Conservation (phyloP, 768 basidiomycete genomes). For the Xanthoconium purpureum region DNA sequence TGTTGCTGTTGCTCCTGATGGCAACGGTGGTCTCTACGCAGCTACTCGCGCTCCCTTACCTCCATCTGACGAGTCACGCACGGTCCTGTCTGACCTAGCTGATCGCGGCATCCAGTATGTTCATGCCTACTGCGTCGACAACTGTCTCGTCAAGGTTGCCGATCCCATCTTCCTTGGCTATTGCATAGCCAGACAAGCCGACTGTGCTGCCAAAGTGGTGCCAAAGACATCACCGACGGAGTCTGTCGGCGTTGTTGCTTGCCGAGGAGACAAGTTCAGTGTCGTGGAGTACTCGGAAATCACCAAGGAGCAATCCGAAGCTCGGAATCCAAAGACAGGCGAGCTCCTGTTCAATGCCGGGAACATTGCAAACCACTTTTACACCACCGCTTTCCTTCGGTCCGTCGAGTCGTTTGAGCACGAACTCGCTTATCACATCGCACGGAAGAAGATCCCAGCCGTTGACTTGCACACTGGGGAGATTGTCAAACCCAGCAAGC, state of each 20-base stretch:
- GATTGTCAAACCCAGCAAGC: slow-evolving; percentile 72
- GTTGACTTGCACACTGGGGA: slow-evolving; percentile 69
- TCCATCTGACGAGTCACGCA: slow-evolving; percentile 51
- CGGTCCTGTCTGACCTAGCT: slow-evolving; percentile 82
- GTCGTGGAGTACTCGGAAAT: slow-evolving; percentile 99
- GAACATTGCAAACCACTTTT: slow-evolving; percentile 99
- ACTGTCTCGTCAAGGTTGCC: slow-evolving; percentile 95
- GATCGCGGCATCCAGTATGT: slow-evolving; percentile 79
- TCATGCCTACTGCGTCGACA: slow-evolving; percentile 97
- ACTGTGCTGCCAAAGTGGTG: slow-evolving; percentile 95
- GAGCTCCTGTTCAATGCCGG: slow-evolving; percentile 89
- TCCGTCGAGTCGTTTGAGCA: slow-evolving; percentile 77
- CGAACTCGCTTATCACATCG: slow-evolving; percentile 94
- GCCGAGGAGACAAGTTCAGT: slow-evolving; percentile 76
- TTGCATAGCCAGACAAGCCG: slow-evolving; percentile 82
- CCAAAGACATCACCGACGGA: slow-evolving; percentile 84
- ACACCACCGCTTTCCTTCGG: slow-evolving; percentile 82
- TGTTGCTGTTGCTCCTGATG: slow-evolving; percentile 95
- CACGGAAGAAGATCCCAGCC: slow-evolving; percentile 93
- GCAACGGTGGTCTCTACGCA: slow-evolving; percentile 96
- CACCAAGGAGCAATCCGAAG: slow-evolving; percentile 79
- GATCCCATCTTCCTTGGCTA: slow-evolving; percentile 97
- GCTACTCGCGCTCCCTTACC: slow-evolving; percentile 81
- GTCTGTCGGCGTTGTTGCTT: slow-evolving; percentile 92
- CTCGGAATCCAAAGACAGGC: slow-evolving; percentile 61